phyloP scores from a whole-genome alignment of 805 yeast species.

The Sugiyamaella floridensis region DNA sequence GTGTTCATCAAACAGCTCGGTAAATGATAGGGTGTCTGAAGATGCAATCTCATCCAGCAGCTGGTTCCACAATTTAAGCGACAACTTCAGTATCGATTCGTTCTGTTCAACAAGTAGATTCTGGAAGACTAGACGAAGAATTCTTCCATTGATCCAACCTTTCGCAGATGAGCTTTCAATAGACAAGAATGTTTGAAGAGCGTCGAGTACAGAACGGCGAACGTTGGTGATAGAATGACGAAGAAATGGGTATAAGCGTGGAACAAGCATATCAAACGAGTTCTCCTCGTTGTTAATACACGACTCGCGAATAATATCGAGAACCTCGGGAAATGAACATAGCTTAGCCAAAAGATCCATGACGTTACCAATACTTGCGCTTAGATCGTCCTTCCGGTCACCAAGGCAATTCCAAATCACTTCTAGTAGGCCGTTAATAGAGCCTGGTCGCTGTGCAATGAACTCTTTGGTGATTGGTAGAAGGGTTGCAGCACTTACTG shows the following conservation, averaged over 20 bases:
- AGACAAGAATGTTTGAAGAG: conserved; percentile 65
- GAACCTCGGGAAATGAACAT: conserved; percentile 73
- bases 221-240: conserved; percentile 92
- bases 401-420: conserved; percentile 90
- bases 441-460: conserved; percentile 51
- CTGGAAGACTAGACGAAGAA: conserved; percentile 73
- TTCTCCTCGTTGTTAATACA: conserved; percentile 36
- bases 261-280: conserved; percentile 72
- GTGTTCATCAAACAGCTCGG: conserved; percentile 49
- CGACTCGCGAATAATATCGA: conserved; percentile 63
- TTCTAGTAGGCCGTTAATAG: conserved; percentile 41
- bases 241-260: conserved; percentile 83
- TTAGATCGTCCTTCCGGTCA: conserved; percentile 80
- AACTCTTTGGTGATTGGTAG: conserved; percentile 86
- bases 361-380: conserved; percentile 91
- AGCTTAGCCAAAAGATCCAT: conserved; percentile 88
- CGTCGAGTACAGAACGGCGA: conserved; percentile 76
- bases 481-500: conserved; percentile 90
- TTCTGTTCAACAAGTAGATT: conserved; percentile 87
- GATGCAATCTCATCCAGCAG: conserved; percentile 37
- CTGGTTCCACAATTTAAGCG: conserved; percentile 53
- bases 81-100: conserved; percentile 55
- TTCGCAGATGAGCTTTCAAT: conserved; percentile 38
- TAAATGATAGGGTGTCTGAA: conserved; percentile 36
- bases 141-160: conserved; percentile 71